A percentile compares a stretch with the other conserved stretches of the same genome.
Evolutionary conservation across 2,329 filamentous ascomycete genomes (phyloP).

Genomic region (Trichoderma citrinoviride): DNA sequence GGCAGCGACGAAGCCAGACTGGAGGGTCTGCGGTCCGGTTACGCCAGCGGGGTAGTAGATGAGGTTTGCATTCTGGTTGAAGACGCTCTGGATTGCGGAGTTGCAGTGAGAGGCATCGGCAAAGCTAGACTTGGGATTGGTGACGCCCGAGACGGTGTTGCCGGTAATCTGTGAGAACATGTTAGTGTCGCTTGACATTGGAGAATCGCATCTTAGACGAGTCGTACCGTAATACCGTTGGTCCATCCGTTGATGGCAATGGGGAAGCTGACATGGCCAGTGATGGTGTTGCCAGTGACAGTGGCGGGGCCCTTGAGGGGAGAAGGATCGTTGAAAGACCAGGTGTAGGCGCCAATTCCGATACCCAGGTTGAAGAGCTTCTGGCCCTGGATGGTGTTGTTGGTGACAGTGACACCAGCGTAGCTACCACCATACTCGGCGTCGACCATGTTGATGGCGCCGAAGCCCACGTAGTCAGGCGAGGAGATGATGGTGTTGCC

Average conservation of each 20-base stretch:
- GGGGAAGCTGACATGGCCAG: slow-evolving; percentile 27
- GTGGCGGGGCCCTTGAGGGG: slow-evolving; percentile 24
- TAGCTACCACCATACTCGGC: slow-evolving; percentile 27
- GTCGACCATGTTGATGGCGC: slow-evolving; percentile 32
- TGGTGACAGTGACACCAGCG: slow-evolving; percentile 27
- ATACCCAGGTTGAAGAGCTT: slow-evolving; percentile 29
- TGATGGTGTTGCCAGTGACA: slow-evolving; percentile 26
- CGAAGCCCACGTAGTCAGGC: slow-evolving; percentile 27
- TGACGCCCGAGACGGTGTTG: slow-evolving; percentile 26
- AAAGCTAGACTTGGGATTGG: slow-evolving; percentile 26
- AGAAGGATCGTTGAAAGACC: slow-evolving; percentile 26
- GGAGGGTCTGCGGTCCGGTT: slow-evolving; percentile 24
- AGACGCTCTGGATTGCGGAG: slow-evolving; percentile 24
- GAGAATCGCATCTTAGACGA: not conserved
- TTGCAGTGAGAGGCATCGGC: slow-evolving; percentile 26
- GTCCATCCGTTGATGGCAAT: slow-evolving; percentile 31
- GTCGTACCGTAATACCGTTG: slow-evolving; percentile 24
- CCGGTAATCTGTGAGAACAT: slow-evolving; percentile 20
- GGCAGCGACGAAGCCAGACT: slow-evolving; percentile 26
- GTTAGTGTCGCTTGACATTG: not conserved
- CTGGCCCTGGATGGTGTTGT: slow-evolving; percentile 27
- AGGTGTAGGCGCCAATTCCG: slow-evolving; percentile 29
- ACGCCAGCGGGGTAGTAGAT: slow-evolving; percentile 27
- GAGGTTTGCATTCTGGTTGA: slow-evolving; percentile 27
- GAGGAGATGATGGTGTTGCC: slow-evolving; percentile 29